These are phyloP conservation scores for Candida pseudoglaebosa DNA, from an alignment of 805 yeast genomes.

Conservation along the genomic window DNA sequence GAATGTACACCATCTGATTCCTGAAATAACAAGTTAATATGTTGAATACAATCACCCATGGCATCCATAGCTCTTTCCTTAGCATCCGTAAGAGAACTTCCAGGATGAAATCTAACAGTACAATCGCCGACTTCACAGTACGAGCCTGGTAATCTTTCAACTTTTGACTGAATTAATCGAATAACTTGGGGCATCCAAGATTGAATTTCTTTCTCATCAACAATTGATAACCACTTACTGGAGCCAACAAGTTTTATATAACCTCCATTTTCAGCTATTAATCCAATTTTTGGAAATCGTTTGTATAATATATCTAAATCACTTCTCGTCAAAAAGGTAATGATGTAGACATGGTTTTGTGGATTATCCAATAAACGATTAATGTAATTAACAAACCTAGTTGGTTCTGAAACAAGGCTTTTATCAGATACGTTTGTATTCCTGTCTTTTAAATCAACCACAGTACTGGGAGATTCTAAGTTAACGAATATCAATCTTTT, in stretches of 20 bases:
- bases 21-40: conserved; percentile 71
- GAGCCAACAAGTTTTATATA: conserved; percentile 55
- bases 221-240: conserved; percentile 59
- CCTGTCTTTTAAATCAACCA: conserved; percentile 8
- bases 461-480: conserved; percentile 24
- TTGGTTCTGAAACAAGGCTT: conserved; percentile 47
- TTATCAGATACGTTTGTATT: conserved; percentile 8
- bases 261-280: conserved; percentile 90
- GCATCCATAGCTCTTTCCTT: conserved; percentile 60
- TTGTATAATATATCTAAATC: conserved; percentile 68
- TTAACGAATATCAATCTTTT: conserved; percentile 41
- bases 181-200: conserved; percentile 59
- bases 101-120: conserved; percentile 72
- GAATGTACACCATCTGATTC: conserved; percentile 61
- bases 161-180: conserved; percentile 53
- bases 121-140: conserved; percentile 71
- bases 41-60: conserved; percentile 82
- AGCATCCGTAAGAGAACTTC: conserved; percentile 55
- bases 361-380: conserved; percentile 56
- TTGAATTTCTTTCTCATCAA: conserved; percentile 43
- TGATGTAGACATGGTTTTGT: conserved; percentile 63
- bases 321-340: conserved; percentile 59
- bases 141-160: conserved; percentile 79
- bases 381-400: conserved; percentile 54
- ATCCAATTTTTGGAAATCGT: conserved; percentile 65